Base-by-base conservation (phyloP, 768 basidiomycete species). In the Amanita thiersii region DNA sequence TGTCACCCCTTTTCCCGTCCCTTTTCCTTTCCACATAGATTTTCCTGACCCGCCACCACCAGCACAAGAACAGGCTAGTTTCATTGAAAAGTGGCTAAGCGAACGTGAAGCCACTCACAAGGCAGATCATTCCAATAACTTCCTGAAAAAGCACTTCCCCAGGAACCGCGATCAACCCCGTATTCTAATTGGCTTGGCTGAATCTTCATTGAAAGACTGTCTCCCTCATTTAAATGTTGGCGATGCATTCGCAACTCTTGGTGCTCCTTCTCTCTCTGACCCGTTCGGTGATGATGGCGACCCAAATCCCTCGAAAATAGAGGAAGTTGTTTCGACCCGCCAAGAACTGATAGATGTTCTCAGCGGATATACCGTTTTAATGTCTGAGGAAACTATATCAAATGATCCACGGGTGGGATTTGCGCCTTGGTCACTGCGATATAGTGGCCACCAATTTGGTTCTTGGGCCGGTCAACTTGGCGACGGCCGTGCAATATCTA, bases 391-490 rank as follows among this genome's bases (percentile, higher is more conserved):
- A 21, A 51, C 50, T 4, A 43, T 37, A 20, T 43, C 47, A 1
- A 45, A 43, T 2, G 52, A 51, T 0, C 47, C 45, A 9, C 30
- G 42, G 5, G 37, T 48, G 1, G 48, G 56, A 1, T 84, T 84
- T 51, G 77, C 79, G 3, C 83, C 94, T 0, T 97, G 90, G 88
- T 81, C 86, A 3, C 69, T 91, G 21, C 71, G 91, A 11, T 98
- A 97, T 56, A 89, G 86, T 48, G 93, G 92, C 0, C 87, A 90
- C 54, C 88, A 91, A 51, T 92, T 91, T 52, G 89, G 90, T 0
- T 62, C 55, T 2, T 97, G 85, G 81, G 93, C 96, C 1, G 91
- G 92, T 18, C 96, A 97, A 56, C 70, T 99, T 3, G 96, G 96
- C 9, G 94, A 98, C 53, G 96, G 96, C 0, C 73, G 96, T 12